A percentile compares a stretch with the other conserved stretches of the same genome.
Evolutionary conservation across 345 rosid genomes (phyloP).

Genomic region (Murraya koenigii): DNA sequence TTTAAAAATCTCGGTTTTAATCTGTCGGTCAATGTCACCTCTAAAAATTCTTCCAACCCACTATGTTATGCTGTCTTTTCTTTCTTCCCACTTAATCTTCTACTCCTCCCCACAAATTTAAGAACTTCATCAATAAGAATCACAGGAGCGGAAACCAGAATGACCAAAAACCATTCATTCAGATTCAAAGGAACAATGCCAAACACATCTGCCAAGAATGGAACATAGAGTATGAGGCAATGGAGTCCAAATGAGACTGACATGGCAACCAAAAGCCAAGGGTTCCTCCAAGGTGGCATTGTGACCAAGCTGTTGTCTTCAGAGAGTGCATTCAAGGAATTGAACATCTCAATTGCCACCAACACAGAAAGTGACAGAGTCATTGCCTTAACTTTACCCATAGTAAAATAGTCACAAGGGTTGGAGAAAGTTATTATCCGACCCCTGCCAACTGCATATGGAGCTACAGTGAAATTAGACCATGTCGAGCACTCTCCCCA

Average conservation of each 20-base stretch:
- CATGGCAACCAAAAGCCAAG: constrained; percentile 92
- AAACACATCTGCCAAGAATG: constrained; percentile 72
- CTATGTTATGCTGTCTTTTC: constrained; percentile 39
- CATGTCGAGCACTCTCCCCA: constrained; percentile 81
- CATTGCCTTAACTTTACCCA: constrained; percentile 83
- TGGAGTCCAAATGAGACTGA: constrained; percentile 79
- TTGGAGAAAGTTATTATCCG: constrained; percentile 47
- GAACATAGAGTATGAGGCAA: constrained; percentile 77
- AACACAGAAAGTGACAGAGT: constrained; percentile 82
- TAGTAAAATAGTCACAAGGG: constrained; percentile 86
- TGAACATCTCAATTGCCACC: constrained; percentile 92
- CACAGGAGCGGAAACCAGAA: constrained; percentile 76
- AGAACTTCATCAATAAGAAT: constrained; percentile 80
- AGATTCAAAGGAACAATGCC: constrained; percentile 72
- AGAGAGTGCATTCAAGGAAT: constrained; percentile 84
- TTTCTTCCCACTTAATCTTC: constrained; percentile 34
- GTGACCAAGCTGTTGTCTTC: constrained; percentile 76
- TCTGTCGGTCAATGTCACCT: constrained; percentile 2
- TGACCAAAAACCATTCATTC: constrained; percentile 76
- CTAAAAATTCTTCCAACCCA: neutral
- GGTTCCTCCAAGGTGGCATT: constrained; percentile 93
- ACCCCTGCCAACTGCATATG: constrained; percentile 54
- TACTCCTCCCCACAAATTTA: constrained; percentile 54
- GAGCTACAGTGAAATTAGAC: constrained; percentile 71
- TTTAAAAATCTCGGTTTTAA: neutral